Evolutionary conservation across 805 yeast genomes (phyloP).

Genomic region (Spathaspora hagerdaliae): DNA sequence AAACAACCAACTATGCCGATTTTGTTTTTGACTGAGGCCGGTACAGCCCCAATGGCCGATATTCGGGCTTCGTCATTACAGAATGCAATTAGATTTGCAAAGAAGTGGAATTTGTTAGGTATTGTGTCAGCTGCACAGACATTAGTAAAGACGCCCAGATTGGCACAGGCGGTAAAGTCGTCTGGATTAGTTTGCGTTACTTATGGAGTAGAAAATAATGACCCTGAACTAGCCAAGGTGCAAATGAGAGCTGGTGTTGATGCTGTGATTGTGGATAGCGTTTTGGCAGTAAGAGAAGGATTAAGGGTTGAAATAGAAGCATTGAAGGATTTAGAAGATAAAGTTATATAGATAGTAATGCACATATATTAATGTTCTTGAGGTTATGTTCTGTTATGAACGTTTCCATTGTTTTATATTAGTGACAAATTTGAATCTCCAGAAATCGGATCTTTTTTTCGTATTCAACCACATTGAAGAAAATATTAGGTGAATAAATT

Average conservation of each 20-base stretch:
- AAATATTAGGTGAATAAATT: no score
- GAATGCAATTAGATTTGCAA: constrained; percentile 86
- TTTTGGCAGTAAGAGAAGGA: constrained; percentile 86
- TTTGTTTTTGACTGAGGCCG: constrained; percentile 83
- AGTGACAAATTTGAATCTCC: no score
- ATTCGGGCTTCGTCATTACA: constrained; percentile 83
- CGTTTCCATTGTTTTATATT: no score
- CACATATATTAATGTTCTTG: background rate
- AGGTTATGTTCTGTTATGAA: no score
- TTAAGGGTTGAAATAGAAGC: constrained; percentile 39
- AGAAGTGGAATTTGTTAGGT: constrained; percentile 87
- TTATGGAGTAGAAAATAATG: constrained; percentile 80
- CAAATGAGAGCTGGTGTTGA: constrained; percentile 95
- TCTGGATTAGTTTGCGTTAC: constrained; percentile 91
- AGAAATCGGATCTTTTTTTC: no score
- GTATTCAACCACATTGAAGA: no score
- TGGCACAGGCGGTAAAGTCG: constrained; percentile 86
- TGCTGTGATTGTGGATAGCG: constrained; percentile 97
- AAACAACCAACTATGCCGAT: constrained; percentile 95
- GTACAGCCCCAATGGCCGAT: constrained; percentile 84
- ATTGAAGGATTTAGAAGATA: constrained; percentile 16
- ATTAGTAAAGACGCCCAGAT: constrained; percentile 81
- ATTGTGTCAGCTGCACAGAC: constrained; percentile 88
- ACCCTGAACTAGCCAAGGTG: constrained; percentile 74
- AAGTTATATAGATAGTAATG: background rate